These are phyloP conservation scores for Phlebopus sp. DNA, from an alignment of 1,284 basidiomycete species.

Conservation along the genomic window DNA sequence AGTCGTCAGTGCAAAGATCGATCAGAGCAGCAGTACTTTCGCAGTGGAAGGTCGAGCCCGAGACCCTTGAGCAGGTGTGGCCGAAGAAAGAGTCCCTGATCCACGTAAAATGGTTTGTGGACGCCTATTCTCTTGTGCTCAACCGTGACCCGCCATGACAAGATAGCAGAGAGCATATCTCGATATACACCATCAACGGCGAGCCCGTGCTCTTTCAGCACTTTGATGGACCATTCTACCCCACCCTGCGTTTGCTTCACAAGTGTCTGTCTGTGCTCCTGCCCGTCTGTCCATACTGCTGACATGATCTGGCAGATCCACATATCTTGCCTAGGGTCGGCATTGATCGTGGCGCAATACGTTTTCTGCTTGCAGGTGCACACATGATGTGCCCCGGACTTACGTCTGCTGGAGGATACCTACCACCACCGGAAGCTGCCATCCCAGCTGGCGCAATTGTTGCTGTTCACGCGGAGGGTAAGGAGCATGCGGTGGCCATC, in stretches of 20 bases:
- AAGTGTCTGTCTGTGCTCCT: constrained; percentile 56
- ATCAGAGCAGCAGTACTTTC: constrained; percentile 81
- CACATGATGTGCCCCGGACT: constrained; percentile 98
- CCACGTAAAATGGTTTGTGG: constrained; percentile 88
- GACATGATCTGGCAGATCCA: constrained; percentile 63
- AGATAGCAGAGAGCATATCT: constrained; percentile 90
- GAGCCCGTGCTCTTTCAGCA: constrained; percentile 96
- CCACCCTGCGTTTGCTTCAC: constrained; percentile 86
- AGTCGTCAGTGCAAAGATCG: constrained; percentile 90
- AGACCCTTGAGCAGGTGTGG: constrained; percentile 90
- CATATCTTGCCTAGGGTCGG: constrained; percentile 85
- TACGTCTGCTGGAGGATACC: constrained; percentile 86
- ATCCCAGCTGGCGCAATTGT: constrained; percentile 75
- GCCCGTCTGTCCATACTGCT: constrained; percentile 1
- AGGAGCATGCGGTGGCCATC: constrained; percentile 88
- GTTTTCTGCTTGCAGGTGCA: constrained; percentile 90
- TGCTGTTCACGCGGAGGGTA: constrained; percentile 93
- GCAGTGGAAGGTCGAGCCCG: constrained; percentile 82
- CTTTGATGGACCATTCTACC: constrained; percentile 91
- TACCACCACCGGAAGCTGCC: constrained; percentile 73
- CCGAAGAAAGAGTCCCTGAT: constrained; percentile 96
- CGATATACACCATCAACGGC: constrained; percentile 84
- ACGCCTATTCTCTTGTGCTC: constrained; percentile 1
- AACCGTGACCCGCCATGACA: constrained; percentile 14
- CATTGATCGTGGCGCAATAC: constrained; percentile 96